Conservation (phyloP, 2,329 filamentous ascomycete genomes). For the Coniochaeta prunicola region DNA sequence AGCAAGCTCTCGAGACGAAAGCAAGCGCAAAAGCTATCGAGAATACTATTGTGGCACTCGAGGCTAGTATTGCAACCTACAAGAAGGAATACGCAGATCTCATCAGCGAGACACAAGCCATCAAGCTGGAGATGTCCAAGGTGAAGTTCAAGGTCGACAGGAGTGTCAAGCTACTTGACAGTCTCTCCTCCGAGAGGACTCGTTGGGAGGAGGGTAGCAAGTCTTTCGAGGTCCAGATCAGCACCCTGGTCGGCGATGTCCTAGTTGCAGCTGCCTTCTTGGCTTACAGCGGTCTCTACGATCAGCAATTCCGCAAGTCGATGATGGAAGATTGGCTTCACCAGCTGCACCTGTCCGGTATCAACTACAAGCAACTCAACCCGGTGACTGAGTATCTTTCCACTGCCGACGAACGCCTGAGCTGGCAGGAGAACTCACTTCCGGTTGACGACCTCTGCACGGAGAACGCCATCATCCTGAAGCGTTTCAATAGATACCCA, state of each 20-base stretch:
- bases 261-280: conserved; percentile 95
- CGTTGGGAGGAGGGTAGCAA: conserved; percentile 97
- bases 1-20: conserved; percentile 84
- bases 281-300: conserved; percentile 93
- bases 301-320: conserved; percentile 94
- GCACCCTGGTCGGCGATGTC: conserved; percentile 91
- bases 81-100: conserved; percentile 93
- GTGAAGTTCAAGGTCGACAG: conserved; percentile 98
- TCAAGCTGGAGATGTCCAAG: conserved; percentile 93
- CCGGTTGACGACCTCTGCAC: conserved; percentile 97
- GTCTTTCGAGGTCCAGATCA: conserved; percentile 96
- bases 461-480: conserved; percentile 94
- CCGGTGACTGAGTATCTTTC: conserved; percentile 95
- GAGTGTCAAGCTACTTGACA: conserved; percentile 89
- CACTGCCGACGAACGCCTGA: conserved; percentile 86
- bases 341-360: conserved; percentile 86
- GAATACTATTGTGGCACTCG: conserved; percentile 75
- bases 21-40: conserved; percentile 88
- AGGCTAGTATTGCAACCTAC: conserved; percentile 88
- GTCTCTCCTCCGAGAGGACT: conserved; percentile 83
- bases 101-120: conserved; percentile 94
- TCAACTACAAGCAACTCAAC: conserved; percentile 88
- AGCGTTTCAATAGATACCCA: conserved; percentile 97
- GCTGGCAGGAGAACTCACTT: conserved; percentile 90
- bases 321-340: conserved; percentile 98